These are phyloP conservation scores for Oehlia diaphana DNA, from an alignment of 192 early-diverging fungal species.

Conservation along the genomic window DNA sequence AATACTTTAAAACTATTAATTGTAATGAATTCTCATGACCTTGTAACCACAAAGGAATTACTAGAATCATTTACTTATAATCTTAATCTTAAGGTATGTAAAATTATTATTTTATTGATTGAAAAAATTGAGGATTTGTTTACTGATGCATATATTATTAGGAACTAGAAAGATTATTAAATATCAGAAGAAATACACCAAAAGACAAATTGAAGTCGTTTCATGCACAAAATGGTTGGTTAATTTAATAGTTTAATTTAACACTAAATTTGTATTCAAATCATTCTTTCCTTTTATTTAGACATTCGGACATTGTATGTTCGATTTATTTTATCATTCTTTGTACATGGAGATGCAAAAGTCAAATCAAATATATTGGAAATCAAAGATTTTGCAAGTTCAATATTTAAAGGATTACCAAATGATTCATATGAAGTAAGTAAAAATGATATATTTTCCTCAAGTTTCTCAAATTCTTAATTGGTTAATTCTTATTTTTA, in stretches of 20 bases:
- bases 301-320: slow-evolving; percentile 74
- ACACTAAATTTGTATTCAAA: background rate
- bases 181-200: slow-evolving; percentile 33
- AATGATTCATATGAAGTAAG: slow-evolving; percentile 68
- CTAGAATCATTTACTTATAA: slow-evolving; percentile 72
- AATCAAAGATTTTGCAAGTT: slow-evolving; percentile 66
- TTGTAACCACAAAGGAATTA: slow-evolving; percentile 64
- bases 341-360: slow-evolving; percentile 64
- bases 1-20: slow-evolving; percentile 62
- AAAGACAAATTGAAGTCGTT: slow-evolving; percentile 31
- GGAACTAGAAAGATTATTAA: slow-evolving; percentile 42
- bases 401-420: slow-evolving; percentile 66
- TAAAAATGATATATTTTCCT: slow-evolving; percentile 5
- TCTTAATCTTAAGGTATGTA: slow-evolving; percentile 48
- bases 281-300: slow-evolving; percentile 11
- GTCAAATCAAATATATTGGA: slow-evolving; percentile 74
- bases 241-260: slow-evolving; percentile 7
- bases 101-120: background rate
- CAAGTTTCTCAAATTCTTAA: background rate
- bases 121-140: background rate
- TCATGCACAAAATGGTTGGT: background rate
- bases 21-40: slow-evolving; percentile 58
- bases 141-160: slow-evolving; percentile 2
- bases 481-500: background rate
- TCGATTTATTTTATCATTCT: slow-evolving; percentile 75